phyloP scores from a whole-genome alignment of 164 flowering plant species.

The Piper longum region DNA sequence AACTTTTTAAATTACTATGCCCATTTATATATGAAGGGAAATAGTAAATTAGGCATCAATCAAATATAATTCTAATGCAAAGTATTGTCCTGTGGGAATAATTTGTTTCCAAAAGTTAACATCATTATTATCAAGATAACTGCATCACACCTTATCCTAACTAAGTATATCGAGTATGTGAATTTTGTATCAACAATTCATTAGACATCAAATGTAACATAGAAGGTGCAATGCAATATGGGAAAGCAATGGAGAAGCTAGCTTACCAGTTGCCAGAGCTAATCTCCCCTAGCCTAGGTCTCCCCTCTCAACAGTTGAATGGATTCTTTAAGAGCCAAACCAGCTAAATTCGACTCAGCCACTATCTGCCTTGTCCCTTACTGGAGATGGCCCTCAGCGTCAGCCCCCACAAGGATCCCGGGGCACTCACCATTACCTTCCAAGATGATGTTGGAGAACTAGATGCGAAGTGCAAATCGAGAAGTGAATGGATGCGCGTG shows the following conservation, averaged over 20 bases:
- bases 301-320: slow-evolving; percentile 14
- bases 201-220: slow-evolving; percentile 1
- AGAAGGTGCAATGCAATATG: slow-evolving; percentile 14
- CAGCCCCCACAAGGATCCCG: slow-evolving; percentile 27
- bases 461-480: slow-evolving; percentile 18
- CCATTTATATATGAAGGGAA: too few relatives aligned
- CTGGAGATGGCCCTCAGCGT: slow-evolving; percentile 28
- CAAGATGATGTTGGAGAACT: slow-evolving; percentile 32
- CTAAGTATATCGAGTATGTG: too few relatives aligned
- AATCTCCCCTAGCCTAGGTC: slow-evolving; percentile 17
- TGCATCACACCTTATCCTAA: too few relatives aligned
- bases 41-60: too few relatives aligned
- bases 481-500: slow-evolving; percentile 24
- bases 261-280: slow-evolving; percentile 16
- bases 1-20: too few relatives aligned
- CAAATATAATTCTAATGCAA: too few relatives aligned
- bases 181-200: too few relatives aligned
- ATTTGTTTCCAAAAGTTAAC: too few relatives aligned
- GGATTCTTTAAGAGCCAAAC: slow-evolving; percentile 22
- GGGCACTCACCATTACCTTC: slow-evolving; percentile 21
- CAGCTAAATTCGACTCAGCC: slow-evolving; percentile 22
- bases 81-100: too few relatives aligned
- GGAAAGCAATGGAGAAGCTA: slow-evolving; percentile 13
- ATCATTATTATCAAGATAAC: too few relatives aligned
- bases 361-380: slow-evolving; percentile 31